Percentiles rank a stretch among this genome's conserved stretches.
These are phyloP conservation scores for Ceratopteris richardii DNA, from an alignment of 75 land plant species.

Conservation along the genomic window DNA sequence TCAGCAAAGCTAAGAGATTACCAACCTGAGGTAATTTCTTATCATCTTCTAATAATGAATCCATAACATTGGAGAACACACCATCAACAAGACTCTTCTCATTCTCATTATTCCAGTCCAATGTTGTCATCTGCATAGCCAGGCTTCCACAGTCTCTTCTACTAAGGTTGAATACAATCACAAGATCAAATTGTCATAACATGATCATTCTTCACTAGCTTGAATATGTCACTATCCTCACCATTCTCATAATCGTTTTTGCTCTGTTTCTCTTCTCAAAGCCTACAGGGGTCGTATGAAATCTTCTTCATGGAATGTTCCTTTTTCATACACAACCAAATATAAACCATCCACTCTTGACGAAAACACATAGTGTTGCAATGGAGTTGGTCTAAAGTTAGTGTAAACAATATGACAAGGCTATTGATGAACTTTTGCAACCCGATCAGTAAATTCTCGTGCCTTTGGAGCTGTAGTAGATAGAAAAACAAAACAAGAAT, in stretches of 20 bases:
- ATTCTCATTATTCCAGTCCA: constrained; percentile 13
- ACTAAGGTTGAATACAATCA: constrained; percentile 22
- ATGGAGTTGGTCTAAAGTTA: constrained; percentile 47
- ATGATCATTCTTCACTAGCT: constrained; percentile 17
- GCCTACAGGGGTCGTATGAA: constrained; percentile 41
- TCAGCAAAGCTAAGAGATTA: constrained; percentile 11
- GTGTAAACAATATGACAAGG: constrained; percentile 59
- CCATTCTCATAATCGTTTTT: constrained; percentile 4
- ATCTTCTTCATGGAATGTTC: constrained; percentile 41
- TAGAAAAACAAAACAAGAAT: constrained; percentile 90
- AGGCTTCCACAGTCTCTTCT: constrained; percentile 16
- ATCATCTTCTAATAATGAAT: constrained; percentile 14
- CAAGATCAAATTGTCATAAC: constrained; percentile 10
- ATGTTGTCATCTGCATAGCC: constrained; percentile 9
- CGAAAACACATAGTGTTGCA: constrained; percentile 43
- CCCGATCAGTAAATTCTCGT: constrained; percentile 99
- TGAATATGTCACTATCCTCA: constrained; percentile 25
- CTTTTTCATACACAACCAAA: constrained; percentile 50
- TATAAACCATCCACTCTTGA: constrained; percentile 39
- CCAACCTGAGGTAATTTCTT: constrained; percentile 6
- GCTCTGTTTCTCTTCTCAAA: constrained; percentile 5
- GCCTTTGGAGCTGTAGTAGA: constrained; percentile 99
- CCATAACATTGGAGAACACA: constrained; percentile 14
- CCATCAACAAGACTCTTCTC: constrained; percentile 17
- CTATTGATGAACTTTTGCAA: constrained; percentile 78